A percentile compares a stretch with the other conserved stretches of the same genome.
Evolutionary conservation across 208 protist genomes (phyloP).

Genomic region (Trypanosomatidae sp.): DNA sequence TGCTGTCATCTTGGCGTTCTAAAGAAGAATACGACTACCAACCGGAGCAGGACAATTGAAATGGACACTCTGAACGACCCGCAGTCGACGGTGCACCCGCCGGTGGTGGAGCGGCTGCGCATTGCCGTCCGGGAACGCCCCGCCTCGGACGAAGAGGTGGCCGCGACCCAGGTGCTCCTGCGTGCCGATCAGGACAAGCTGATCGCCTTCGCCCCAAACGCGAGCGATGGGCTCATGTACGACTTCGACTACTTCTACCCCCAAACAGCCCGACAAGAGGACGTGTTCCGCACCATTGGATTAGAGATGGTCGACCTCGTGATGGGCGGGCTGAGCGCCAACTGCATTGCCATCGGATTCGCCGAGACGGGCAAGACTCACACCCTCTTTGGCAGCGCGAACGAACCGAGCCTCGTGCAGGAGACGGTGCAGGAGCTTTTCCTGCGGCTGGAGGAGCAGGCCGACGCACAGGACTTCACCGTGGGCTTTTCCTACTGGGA

Average conservation of each 20-base stretch:
- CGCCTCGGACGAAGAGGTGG: slow-evolving; percentile 67
- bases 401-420: slow-evolving; percentile 82
- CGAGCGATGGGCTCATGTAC: slow-evolving; percentile 79
- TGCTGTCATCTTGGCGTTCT: not conserved
- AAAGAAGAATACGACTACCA: no score
- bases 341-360: slow-evolving; percentile 73
- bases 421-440: slow-evolving; percentile 83
- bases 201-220: slow-evolving; percentile 71
- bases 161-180: slow-evolving; percentile 55
- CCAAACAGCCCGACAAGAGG: slow-evolving; percentile 60
- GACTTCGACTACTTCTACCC: slow-evolving; percentile 92
- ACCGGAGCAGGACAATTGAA: no score
- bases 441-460: slow-evolving; percentile 53
- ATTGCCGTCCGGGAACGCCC: slow-evolving; percentile 82
- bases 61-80: not conserved
- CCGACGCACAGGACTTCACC: slow-evolving; percentile 45
- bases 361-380: slow-evolving; percentile 87
- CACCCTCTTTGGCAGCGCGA: slow-evolving; percentile 80
- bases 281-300: slow-evolving; percentile 80
- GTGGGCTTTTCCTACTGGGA: slow-evolving; percentile 86
- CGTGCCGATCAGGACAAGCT: slow-evolving; percentile 75
- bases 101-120: slow-evolving; percentile 64
- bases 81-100: slow-evolving; percentile 32
- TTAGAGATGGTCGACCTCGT: slow-evolving; percentile 87
- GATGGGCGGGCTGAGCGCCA: slow-evolving; percentile 76